These are phyloP conservation scores for Candida chilensis DNA, from an alignment of 805 yeast genomes.

Conservation along the genomic window DNA sequence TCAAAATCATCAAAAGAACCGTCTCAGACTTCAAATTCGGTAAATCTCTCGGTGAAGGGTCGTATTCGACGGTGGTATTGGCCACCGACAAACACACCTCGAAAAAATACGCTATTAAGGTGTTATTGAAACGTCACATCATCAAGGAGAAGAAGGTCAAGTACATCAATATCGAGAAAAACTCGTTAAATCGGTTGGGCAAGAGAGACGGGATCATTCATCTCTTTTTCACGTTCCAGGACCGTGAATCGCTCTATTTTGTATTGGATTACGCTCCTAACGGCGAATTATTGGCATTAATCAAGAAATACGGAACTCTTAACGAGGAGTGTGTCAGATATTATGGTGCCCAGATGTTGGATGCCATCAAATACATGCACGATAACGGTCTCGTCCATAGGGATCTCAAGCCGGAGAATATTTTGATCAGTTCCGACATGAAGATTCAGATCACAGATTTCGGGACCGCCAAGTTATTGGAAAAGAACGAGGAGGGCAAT, in stretches of 20 bases:
- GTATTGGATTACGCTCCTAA: slow-evolving; percentile 73
- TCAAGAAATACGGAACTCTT: slow-evolving; percentile 62
- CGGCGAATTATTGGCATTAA: slow-evolving; percentile 64
- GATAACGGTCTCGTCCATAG: slow-evolving; percentile 70
- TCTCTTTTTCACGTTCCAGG: slow-evolving; percentile 73
- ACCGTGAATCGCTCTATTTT: slow-evolving; percentile 61
- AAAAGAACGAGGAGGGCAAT: slow-evolving; percentile 37
- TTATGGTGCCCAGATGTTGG: slow-evolving; percentile 66
- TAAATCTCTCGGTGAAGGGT: slow-evolving; percentile 31
- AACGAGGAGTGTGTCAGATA: slow-evolving; percentile 62
- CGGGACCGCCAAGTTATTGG: slow-evolving; percentile 73
- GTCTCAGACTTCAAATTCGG: slow-evolving; percentile 33
- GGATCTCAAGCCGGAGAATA: slow-evolving; percentile 80
- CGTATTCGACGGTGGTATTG: slow-evolving; percentile 33
- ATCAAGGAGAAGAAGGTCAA: slow-evolving; percentile 91
- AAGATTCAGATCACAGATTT: slow-evolving; percentile 71
- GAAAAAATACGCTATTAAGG: slow-evolving; percentile 65
- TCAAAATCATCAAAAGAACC: slow-evolving; percentile 19
- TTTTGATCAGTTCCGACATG: slow-evolving; percentile 50
- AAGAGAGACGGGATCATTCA: slow-evolving; percentile 55
- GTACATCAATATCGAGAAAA: slow-evolving; percentile 85
- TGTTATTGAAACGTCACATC: slow-evolving; percentile 83
- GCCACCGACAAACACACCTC: slow-evolving; percentile 39
- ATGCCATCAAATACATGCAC: slow-evolving; percentile 67
- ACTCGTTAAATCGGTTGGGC: slow-evolving; percentile 64